These are phyloP conservation scores for Apiospora malaysiana DNA, from an alignment of 2,329 filamentous ascomycete species.

Conservation along the genomic window DNA sequence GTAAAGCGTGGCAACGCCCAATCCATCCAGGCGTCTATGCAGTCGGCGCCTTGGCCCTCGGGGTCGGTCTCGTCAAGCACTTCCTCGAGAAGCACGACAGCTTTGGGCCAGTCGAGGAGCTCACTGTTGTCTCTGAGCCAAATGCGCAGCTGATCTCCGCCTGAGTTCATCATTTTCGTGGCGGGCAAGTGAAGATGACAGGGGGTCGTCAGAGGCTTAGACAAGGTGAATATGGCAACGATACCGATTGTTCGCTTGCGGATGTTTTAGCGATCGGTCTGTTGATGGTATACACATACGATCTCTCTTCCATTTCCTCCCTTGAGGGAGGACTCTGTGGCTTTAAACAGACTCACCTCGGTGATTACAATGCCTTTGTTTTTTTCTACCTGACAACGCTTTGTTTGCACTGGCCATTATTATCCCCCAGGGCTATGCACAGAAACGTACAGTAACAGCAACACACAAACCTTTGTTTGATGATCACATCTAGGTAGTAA, in stretches of 20 bases:
- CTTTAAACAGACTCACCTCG: neutral
- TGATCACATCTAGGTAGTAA: neutral
- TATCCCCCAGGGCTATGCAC: neutral
- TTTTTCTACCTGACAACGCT: neutral
- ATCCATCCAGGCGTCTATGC: constrained; percentile 12
- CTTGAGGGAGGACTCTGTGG: neutral
- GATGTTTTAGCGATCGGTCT: neutral
- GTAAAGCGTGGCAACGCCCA: neutral
- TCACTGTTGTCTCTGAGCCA: neutral
- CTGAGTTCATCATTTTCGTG: neutral
- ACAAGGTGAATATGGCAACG: no score
- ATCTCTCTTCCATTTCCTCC: no score
- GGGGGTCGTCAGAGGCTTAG: neutral
- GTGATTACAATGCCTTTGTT: constrained; percentile 6
- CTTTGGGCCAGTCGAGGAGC: neutral
- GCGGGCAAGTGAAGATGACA: neutral
- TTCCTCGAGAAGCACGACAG: neutral
- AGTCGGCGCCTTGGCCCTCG: neutral
- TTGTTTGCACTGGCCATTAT: neutral
- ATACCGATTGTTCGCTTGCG: neutral
- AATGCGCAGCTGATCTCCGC: neutral
- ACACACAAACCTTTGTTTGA: neutral
- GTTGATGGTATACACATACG: neutral
- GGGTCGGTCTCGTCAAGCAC: neutral
- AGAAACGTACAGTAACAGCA: neutral